A percentile compares a stretch with the other conserved stretches of the same genome.
Conservation (phyloP, 2,329 filamentous ascomycete species). For the Calonectria pseudoturangicola region DNA sequence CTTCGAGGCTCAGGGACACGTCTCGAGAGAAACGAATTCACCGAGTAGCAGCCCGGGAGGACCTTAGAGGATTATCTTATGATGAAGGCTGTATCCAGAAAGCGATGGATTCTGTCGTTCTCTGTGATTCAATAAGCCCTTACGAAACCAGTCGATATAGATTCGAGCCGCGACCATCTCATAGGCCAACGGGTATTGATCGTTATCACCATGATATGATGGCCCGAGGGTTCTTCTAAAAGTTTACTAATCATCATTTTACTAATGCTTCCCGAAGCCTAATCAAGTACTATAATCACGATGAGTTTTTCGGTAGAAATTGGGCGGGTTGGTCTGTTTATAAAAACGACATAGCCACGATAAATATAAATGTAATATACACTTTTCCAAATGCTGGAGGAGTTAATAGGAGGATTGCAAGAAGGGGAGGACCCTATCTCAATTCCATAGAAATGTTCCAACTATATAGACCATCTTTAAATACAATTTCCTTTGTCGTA, state of each 20-base stretch:
- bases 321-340: too few species aligned
- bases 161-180: background rate
- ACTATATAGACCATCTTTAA: slow-evolving; percentile 9
- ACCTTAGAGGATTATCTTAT: background rate
- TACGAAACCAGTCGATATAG: background rate
- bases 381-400: background rate
- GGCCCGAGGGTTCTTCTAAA: background rate
- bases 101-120: slow-evolving; percentile 2
- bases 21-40: background rate
- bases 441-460: slow-evolving; percentile 5
- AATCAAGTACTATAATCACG: background rate
- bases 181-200: background rate
- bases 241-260: background rate
- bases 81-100: background rate
- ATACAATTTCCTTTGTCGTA: slow-evolving; percentile 25
- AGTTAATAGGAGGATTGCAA: background rate
- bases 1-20: background rate
- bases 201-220: background rate
- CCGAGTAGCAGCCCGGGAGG: background rate
- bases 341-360: too few species aligned
- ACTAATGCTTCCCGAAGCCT: background rate
- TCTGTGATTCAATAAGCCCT: background rate
- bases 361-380: background rate
- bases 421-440: background rate
- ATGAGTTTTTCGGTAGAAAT: background rate